Conservation (phyloP, 805 yeast genomes). For the Cyberlindnera xylosilytica region DNA sequence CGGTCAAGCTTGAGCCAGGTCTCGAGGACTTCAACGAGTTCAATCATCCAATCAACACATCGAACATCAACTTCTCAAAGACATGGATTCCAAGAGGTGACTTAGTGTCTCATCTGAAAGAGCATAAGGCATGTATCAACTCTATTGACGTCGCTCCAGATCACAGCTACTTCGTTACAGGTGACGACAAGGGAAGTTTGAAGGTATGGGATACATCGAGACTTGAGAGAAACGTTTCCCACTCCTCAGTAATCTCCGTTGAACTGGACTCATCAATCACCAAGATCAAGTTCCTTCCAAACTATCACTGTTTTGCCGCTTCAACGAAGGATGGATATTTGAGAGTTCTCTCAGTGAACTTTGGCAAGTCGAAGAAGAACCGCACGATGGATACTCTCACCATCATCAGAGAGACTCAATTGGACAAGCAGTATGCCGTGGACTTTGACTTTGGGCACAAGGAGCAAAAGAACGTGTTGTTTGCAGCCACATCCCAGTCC, state of each 20-base stretch:
- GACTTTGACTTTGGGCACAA: conserved; percentile 40
- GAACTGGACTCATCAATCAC: conserved; percentile 49
- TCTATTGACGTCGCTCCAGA: conserved; percentile 59
- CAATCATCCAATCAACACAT: conserved; percentile 36
- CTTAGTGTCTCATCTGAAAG: conserved; percentile 60
- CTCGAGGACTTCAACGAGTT: conserved; percentile 65
- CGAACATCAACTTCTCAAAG: conserved; percentile 17
- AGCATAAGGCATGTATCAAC: conserved; percentile 58
- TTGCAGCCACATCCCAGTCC: conserved; percentile 51
- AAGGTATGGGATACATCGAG: conserved; percentile 75
- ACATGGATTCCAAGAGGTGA: conserved; percentile 44
- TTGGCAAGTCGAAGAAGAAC: conserved; percentile 25
- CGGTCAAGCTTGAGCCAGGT: conserved; percentile 52
- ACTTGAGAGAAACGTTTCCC: conserved; percentile 58
- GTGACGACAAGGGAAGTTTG: conserved; percentile 69
- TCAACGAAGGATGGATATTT: conserved; percentile 37
- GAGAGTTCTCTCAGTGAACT: conserved; percentile 35
- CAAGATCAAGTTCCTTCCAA: conserved; percentile 47
- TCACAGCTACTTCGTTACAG: conserved; percentile 66
- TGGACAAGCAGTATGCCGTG: conserved; percentile 42
- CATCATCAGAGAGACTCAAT: conserved; percentile 39
- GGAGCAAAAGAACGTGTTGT: conserved; percentile 39
- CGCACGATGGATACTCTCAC: conserved; percentile 19
- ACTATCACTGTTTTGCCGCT: conserved; percentile 58
- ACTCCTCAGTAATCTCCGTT: conserved; percentile 44